Evolutionary conservation across 1,139 yeast species (phyloP), one percentile per base, ranked within the genome.

Genomic region (Pichia norvegensis): DNA sequence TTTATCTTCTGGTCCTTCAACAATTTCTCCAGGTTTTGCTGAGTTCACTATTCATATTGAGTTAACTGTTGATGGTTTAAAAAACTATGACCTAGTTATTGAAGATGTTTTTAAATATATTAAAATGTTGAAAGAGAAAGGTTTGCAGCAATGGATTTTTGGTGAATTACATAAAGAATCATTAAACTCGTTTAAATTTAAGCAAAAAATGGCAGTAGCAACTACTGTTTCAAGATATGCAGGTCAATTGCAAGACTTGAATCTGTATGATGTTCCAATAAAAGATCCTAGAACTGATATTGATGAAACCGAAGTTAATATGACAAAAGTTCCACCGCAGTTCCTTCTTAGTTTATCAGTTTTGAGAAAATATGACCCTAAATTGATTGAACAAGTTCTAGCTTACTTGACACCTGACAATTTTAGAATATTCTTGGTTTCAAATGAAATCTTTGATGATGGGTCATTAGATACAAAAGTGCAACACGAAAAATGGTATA

Each of bases 401-500:
- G 56, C 64, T 0, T 69, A 69, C 50, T 68, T 92, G 47, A 72
- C 60, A 39, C 73, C 81, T 0, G 69, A 73, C 23, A 87, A 85
- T 56, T 76, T 83, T 53, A 73, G 90, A 52, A 69, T 78, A 10
- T 68, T 74, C 33, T 62, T 90, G 37, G 69, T 81, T 10, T 73
- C 85, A 0, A 79, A 76, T 53, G 65, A 66, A 8, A 64, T 76
- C 29, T 61, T 66, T 4, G 60, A 55, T 14, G 31, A 45, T 31
- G 25, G 17, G 7, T 52, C 50, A 4, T 53, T 49, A 6, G 51
- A 48, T 2, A 52, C 65, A 20, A 69, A 41, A 9, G 43, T 52
- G 37, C 19, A 46, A 22, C 33, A 48, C 16, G 98, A 92, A 63
- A 71, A 77, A 57, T 90, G 96, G 96, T 92, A 92, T 59, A 96